Evolutionary conservation across 441 rosid genomes (phyloP), one percentile per base, ranked within the genome.

Genomic region (Eutrema salsugineum): DNA sequence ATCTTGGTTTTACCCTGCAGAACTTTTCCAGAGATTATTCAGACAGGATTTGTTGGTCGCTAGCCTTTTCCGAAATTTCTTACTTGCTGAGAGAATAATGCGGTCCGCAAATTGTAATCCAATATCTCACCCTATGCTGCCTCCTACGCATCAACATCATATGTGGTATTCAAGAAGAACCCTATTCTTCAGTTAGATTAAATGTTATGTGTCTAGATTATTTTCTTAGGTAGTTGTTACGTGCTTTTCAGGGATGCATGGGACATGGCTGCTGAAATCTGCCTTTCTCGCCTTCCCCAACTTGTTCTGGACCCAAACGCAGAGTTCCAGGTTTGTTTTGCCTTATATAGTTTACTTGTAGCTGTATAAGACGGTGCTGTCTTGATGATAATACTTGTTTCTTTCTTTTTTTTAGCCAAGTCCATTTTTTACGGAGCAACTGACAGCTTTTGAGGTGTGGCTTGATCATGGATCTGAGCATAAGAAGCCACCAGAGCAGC

Each of bases 221-320:
- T 60, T 53, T 53, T 43, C 40, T 84, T 58, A 78, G 65, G 36
- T 72, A 73, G 20, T 62, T 68, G 65, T 35, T 77, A 27, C 72
- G 46, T 66, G 44, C 48, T 61, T 70, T 77, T 60, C 75, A 93
- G 98, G 99, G 99, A 93, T 87, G 97, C 98, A 50, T 96, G 99
- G 99, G 99, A 92, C 79, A 93, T 93, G 99, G 99, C 98, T 80
- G 97, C 97, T 75, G 99, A 96, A 87, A 96, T 93, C 80, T 96
- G 99, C 83, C 99, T 96, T 68, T 91, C 97, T 73, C 98, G 87
- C 85, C 97, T 93, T 79, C 97, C 99, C 61, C 82, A 91, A 49
- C 81, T 93, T 82, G 89, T 93, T 64, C 88, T 83, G 78, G 93
- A 93, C 76, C 91, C 97, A 66, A 84, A 77, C 60, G 84, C 91